Evolutionary conservation across 306 rosid genomes (phyloP), one percentile per base, ranked within the genome.

Genomic region (Phaseolus lunatus): DNA sequence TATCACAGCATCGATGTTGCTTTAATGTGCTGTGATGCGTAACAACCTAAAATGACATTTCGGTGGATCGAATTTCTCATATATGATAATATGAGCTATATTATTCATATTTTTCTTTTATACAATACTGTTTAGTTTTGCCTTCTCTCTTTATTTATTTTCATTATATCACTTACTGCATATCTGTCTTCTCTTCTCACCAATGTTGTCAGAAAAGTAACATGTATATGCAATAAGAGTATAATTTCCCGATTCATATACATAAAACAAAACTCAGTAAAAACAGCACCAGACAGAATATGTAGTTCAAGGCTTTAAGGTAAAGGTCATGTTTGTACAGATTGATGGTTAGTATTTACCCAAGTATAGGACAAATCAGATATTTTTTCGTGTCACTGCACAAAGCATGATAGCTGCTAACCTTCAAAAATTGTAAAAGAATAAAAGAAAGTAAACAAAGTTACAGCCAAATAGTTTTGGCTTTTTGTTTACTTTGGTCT

Each of bases 241-340:
- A 61, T 16, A 59, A 59, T 59, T 59, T 29, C 39, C 8, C 67
- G 31, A 29, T 15, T 27, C 67, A 7, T 12, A 53, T 15, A 59
- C 20, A 79, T 49, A 71, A 26, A 39, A 10, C 29, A 64, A 39
- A 72, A 73, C 9, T 59, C 48, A 67, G 50, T 62, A 4, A 16
- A 31, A 73, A 20, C 16, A 19, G 35, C 27, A 7, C 58, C 10
- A 50, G n/a, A 47, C 7, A 33, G n/a, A 68, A 15, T 69, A 35
- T 53, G 4, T 43, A 29, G 39, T 69, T 83, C 27, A 59, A 62
- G 22, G 50, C 65, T 77, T 31, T 62, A 9, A 37, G 72, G 82
- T 82, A 76, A 71, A 81, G 72, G 80, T 77, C 86, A 86, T 86
- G 85, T 76, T 80, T 68, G 85, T 80, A 73, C 86, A 86, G 72